phyloP scores from a whole-genome alignment of 306 rosid species.

The Quercus berberidifolia region DNA sequence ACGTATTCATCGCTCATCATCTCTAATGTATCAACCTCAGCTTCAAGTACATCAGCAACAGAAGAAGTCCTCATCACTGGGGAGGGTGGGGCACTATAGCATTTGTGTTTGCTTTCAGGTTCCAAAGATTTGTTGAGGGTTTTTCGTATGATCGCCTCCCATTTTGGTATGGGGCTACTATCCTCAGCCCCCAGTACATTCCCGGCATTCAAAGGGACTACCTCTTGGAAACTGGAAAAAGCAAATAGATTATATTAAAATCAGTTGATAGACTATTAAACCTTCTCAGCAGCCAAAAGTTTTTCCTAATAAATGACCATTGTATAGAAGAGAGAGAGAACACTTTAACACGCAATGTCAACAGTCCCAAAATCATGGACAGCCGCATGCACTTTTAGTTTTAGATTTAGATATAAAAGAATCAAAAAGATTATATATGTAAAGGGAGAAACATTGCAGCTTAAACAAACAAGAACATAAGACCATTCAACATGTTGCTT shows the following conservation, averaged over 20 bases:
- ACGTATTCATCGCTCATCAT: constrained; percentile 35
- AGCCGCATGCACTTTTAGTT: not conserved
- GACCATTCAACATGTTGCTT: not conserved
- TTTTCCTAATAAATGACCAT: constrained; percentile 1
- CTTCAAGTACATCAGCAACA: constrained; percentile 67
- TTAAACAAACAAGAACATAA: not conserved
- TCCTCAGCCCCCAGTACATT: constrained; percentile 95
- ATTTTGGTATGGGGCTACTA: constrained; percentile 66
- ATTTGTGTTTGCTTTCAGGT: constrained; percentile 56
- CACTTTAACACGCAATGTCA: not conserved
- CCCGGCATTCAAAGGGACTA: constrained; percentile 94
- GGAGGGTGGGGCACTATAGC: constrained; percentile 92
- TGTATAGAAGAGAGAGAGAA: not conserved
- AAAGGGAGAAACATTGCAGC: not conserved
- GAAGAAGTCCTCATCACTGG: constrained; percentile 82
- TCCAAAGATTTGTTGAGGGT: constrained; percentile 69
- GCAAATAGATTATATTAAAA: not conserved
- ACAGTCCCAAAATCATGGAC: not conserved
- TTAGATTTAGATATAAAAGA: not conserved
- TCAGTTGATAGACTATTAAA: not conserved
- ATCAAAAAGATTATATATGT: not conserved
- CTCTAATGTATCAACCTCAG: constrained; percentile 46
- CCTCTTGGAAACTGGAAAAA: constrained; percentile 79
- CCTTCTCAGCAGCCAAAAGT: constrained; percentile 14
- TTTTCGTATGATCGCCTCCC: constrained; percentile 89